phyloP scores from a whole-genome alignment of 345 rosid genomes.

The Excoecaria agallocha region DNA sequence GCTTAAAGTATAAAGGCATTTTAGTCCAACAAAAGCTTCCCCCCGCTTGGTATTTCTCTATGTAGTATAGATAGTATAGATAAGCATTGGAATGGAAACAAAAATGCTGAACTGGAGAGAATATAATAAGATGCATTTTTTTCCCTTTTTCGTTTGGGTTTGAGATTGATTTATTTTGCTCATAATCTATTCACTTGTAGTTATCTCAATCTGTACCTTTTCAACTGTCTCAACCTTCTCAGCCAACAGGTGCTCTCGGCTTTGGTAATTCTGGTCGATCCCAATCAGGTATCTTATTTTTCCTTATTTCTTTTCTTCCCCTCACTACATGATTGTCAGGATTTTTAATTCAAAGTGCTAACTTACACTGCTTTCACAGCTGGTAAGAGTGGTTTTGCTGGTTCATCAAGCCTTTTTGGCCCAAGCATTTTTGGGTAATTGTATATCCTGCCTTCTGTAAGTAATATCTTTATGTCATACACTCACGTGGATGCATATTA shows the following conservation, averaged over 20 bases:
- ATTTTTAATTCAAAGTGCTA: slow-evolving; percentile 12
- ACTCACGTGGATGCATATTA: neutral
- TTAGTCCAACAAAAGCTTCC: too few relatives aligned
- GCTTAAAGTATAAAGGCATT: too few relatives aligned
- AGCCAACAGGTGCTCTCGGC: slow-evolving; percentile 40
- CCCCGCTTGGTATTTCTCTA: too few relatives aligned
- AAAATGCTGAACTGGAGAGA: too few relatives aligned
- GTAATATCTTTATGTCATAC: neutral
- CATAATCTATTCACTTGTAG: slow-evolving; percentile 31
- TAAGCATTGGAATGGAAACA: too few relatives aligned
- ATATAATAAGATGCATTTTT: too few relatives aligned
- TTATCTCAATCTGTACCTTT: slow-evolving; percentile 39
- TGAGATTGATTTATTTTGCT: slow-evolving; percentile 11
- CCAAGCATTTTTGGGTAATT: slow-evolving; percentile 50
- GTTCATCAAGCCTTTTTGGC: slow-evolving; percentile 46
- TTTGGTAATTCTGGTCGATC: slow-evolving; percentile 55
- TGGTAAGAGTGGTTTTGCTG: slow-evolving; percentile 39
- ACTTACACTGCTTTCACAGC: slow-evolving; percentile 32
- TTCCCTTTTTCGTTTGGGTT: neutral
- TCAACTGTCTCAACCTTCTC: slow-evolving; percentile 57
- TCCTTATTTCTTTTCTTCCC: neutral
- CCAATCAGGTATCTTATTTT: slow-evolving; percentile 44
- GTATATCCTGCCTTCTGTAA: slow-evolving; percentile 38
- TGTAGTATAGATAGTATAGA: too few relatives aligned
- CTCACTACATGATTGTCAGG: slow-evolving; percentile 7